phyloP scores from a whole-genome alignment of 495 filamentous ascomycete species.

The Antarctomyces pellizariae region DNA sequence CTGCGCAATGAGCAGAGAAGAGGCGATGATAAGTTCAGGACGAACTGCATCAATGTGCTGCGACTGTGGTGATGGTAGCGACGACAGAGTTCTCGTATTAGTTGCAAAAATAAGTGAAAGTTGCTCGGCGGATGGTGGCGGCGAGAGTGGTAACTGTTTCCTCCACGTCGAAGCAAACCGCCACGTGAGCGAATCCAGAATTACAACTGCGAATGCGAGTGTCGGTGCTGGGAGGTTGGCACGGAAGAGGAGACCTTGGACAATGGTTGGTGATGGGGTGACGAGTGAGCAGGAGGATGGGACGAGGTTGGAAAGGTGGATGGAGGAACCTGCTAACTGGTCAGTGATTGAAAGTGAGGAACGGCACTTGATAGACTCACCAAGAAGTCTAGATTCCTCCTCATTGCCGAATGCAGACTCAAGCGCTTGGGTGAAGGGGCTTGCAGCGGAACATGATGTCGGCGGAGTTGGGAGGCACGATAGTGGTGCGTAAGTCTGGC shows the following conservation, averaged over 20 bases:
- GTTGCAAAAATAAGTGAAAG: constrained; percentile 1
- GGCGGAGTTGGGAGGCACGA: constrained; percentile 37
- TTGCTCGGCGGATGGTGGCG: not conserved
- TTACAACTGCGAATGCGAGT: constrained; percentile 27
- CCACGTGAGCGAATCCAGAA: constrained; percentile 27
- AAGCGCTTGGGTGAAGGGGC: constrained; percentile 16
- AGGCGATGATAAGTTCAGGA: constrained; percentile 27
- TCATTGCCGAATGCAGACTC: constrained; percentile 18
- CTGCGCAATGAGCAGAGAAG: constrained; percentile 24
- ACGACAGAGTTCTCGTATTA: too few species aligned
- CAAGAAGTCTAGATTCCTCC: constrained; percentile 20
- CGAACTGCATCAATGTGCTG: constrained; percentile 29
- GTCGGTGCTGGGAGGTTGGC: constrained; percentile 24
- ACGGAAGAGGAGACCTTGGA: constrained; percentile 26
- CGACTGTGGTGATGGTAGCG: too few species aligned
- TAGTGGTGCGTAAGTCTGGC: constrained; percentile 30
- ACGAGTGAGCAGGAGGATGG: constrained; percentile 27
- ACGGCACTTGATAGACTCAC: constrained; percentile 13
- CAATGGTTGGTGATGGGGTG: constrained; percentile 21
- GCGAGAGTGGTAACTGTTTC: constrained; percentile 20
- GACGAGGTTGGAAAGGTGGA: constrained; percentile 29
- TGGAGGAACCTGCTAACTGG: constrained; percentile 23
- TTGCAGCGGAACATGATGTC: constrained; percentile 20
- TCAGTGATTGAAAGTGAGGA: constrained; percentile 1
- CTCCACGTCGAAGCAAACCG: constrained; percentile 30